Percentiles rank a stretch among this genome's conserved stretches.
Evolutionary conservation across 2,329 filamentous ascomycete species (phyloP).

Genomic region (Podosphaera fusca): DNA sequence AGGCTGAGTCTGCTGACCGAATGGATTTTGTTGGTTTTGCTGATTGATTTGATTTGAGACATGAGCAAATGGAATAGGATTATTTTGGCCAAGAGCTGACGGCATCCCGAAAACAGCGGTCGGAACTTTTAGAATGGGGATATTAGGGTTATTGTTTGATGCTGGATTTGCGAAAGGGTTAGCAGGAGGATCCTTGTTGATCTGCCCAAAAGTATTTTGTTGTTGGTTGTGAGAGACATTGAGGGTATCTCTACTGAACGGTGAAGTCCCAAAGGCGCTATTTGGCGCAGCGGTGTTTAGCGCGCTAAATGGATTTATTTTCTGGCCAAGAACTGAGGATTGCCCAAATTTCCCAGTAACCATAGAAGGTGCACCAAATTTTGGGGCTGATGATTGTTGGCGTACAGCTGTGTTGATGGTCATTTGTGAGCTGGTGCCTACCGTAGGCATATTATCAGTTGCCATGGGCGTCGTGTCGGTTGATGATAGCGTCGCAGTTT

Average conservation of each 20-base stretch:
- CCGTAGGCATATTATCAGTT: not conserved
- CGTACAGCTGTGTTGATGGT: not conserved
- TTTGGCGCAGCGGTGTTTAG: slow-evolving; percentile 2
- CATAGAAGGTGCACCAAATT: slow-evolving; percentile 7
- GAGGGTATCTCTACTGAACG: not conserved
- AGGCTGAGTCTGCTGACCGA: no score
- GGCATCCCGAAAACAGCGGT: no score
- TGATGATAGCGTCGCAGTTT: not conserved
- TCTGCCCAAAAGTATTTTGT: not conserved
- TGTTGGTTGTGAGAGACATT: not conserved
- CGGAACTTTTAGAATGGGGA: not conserved
- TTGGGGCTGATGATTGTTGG: slow-evolving; percentile 10
- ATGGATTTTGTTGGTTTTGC: no score
- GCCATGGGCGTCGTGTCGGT: not conserved
- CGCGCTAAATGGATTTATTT: slow-evolving; percentile 22
- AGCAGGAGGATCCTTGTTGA: not conserved
- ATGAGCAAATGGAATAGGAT: no score
- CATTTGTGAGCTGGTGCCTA: not conserved
- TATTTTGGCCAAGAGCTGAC: no score
- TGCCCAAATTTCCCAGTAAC: slow-evolving; percentile 4
- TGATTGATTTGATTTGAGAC: no score
- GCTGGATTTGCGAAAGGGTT: not conserved
- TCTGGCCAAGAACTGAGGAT: slow-evolving; percentile 3
- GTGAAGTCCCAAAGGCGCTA: not conserved
- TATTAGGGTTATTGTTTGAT: not conserved